Base-by-base conservation (phyloP, 2,329 filamentous ascomycete species). In the Macroventuria anomochaeta region DNA sequence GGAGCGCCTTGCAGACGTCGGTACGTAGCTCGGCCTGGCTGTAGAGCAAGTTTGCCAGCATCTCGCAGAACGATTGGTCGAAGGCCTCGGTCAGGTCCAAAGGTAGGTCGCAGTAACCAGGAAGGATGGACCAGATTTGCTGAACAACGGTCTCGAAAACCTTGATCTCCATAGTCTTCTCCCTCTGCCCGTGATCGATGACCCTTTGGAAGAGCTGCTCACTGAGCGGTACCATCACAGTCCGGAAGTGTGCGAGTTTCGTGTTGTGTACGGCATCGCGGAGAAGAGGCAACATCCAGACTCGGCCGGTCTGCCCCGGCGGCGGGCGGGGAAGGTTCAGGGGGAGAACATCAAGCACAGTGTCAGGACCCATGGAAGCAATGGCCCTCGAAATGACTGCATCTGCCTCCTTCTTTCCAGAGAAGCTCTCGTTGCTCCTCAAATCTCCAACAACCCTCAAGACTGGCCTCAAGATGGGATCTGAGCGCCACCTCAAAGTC, bases 71-170 rank as follows among this genome's bases (percentile, higher is more conserved):
- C 13, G 76, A 73, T 69, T 96, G 91, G 68, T 97, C 91, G 65
- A 99, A 96, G 1, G 90, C 82, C 58, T 87, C 74, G 3, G 57
- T 60, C 8, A 81, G 62, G 53, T 99, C 95, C 29, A 96, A 77
- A 1, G 95, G 93, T 47, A 97, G 79, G 71, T 97, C 91, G 73
- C 95, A 97, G 78, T 97, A 99, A 1, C 95, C 95, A 0, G 95
- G 93, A 13, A 99, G 82, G 44, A 90, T 88, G 0, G 91, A 91
- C 95, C 95, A 99, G 34, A 93, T 93, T 71, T 99, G 95, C 63
- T 96, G 89, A 7, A 99, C 91, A 4, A 99, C 81, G 0, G 95
- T 97, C 77, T 99, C 93, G 72, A 95, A 99, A 54, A 99, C 96
- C 81, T 99, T 99, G 70, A 95, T 85, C 73, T 97, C 92, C 83